A percentile compares a stretch with the other conserved stretches of the same genome.
Conservation (phyloP, 257 asterid species). For the Hygrophila difformis region DNA sequence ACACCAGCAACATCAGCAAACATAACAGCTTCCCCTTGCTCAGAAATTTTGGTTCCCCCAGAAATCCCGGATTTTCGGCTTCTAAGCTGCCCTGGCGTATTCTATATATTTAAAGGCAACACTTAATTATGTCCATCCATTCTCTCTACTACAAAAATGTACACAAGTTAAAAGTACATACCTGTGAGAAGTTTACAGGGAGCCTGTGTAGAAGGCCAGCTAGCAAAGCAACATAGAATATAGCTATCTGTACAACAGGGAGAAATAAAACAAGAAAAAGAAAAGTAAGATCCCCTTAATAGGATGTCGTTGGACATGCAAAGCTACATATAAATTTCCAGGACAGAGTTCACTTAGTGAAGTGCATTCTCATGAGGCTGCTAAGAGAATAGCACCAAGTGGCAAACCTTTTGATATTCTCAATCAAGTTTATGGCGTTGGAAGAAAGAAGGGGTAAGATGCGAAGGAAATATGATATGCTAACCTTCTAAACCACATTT, state of each 20-base stretch:
- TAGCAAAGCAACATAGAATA: slow-evolving; percentile 82
- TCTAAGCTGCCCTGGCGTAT: slow-evolving; percentile 81
- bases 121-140: slow-evolving; percentile 6
- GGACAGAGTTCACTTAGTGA: too few relatives aligned
- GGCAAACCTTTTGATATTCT: too few relatives aligned
- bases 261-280: too few relatives aligned
- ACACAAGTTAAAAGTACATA: slow-evolving; percentile 19
- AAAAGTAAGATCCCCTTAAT: too few relatives aligned
- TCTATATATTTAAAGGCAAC: slow-evolving; percentile 36
- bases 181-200: slow-evolving; percentile 90
- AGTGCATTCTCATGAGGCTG: too few relatives aligned
- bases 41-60: slow-evolving; percentile 66
- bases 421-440: too few relatives aligned
- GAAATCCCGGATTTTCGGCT: slow-evolving; percentile 78
- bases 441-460: too few relatives aligned
- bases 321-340: too few relatives aligned
- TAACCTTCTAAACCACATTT: too few relatives aligned
- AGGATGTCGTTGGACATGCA: too few relatives aligned
- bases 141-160: slow-evolving; percentile 9
- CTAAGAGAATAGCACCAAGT: too few relatives aligned
- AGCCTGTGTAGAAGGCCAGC: slow-evolving; percentile 94
- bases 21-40: slow-evolving; percentile 71
- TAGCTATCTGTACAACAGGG: slow-evolving; percentile 58
- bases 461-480: too few relatives aligned
- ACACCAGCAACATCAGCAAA: slow-evolving; percentile 99